phyloP scores from a whole-genome alignment of 2,329 filamentous ascomycete species.

The Byssothecium circinans region DNA sequence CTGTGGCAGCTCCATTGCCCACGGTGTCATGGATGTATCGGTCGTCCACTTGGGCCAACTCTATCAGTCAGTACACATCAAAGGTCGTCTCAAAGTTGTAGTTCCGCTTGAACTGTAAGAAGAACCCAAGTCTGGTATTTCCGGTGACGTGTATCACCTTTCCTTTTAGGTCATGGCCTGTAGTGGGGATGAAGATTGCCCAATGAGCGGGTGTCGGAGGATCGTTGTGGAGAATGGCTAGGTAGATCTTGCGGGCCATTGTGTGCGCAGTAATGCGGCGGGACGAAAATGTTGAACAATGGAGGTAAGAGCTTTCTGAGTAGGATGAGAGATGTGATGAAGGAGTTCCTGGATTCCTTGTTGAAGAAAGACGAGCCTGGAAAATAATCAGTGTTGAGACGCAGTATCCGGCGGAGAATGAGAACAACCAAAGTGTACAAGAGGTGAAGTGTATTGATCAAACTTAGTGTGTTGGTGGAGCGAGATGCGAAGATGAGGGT shows the following conservation, averaged over 20 bases:
- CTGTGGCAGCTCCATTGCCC: neutral
- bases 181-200: conserved; percentile 9
- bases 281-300: no score
- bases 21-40: conserved; percentile 3
- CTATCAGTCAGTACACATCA: neutral
- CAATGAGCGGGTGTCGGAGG: conserved; percentile 6
- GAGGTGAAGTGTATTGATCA: no score
- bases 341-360: no score
- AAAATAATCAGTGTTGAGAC: no score
- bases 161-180: conserved; percentile 1
- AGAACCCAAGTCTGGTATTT: conserved; percentile 7
- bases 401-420: no score
- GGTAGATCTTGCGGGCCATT: conserved; percentile 8
- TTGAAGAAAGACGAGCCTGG: no score
- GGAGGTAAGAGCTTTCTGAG: no score
- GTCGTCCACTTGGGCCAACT: conserved; percentile 3
- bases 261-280: no score
- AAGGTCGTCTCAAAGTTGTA: conserved; percentile 1
- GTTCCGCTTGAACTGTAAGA: conserved; percentile 10
- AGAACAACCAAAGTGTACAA: no score
- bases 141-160: conserved; percentile 11
- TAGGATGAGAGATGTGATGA: no score
- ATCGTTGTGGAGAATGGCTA: conserved; percentile 8
- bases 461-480: no score
- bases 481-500: no score